Evolutionary conservation across 345 rosid species (phyloP), one percentile per base, ranked within the genome.

Genomic region (Erodium maritimum): DNA sequence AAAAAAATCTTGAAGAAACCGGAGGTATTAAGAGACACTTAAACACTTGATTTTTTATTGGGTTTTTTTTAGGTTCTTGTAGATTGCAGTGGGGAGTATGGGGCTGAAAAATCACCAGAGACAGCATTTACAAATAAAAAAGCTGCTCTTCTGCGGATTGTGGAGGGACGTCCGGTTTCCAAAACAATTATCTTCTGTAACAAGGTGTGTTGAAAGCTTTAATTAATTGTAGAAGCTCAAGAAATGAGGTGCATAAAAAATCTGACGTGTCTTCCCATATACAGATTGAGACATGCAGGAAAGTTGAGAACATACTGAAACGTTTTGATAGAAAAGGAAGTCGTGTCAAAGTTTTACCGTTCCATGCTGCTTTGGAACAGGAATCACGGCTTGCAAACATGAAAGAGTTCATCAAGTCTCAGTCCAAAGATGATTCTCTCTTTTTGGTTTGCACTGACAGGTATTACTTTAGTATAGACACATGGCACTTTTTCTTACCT

Each of bases 251-350:
- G 17, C 13, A 17, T 62, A 13, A 6, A 21, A 3, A 33, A 16
- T 17, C 19, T 61, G 25, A 24, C n/a, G 51, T 56, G 29, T 23
- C 55, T 58, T 46, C 29, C 23, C 56, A 61, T 65, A 45, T 60
- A 46, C 84, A 88, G 96, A 86, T 88, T 33, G 98, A 91, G 76
- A 86, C 98, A 55, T 91, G 98, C 77, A 81, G 98, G 73, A 86
- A 91, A 76, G 90, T 91, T 23, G 96, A 91, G 87, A 91, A 88
- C 69, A 74, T 73, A 60, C 71, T 88, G 54, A 91, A 81, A 75
- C 79, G 95, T 45, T 61, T 75, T 58, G 96, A 91, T 56, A 81
- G 93, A 66, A 84, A 79, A 65, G 95, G 73, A 62, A 54, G 69
- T 55, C 69, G 50, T 23, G 52, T 76, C 51, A 79, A 67, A 55